Evolutionary conservation across 257 asterid genomes (phyloP).

Genomic region (Solanum medicagineum): DNA sequence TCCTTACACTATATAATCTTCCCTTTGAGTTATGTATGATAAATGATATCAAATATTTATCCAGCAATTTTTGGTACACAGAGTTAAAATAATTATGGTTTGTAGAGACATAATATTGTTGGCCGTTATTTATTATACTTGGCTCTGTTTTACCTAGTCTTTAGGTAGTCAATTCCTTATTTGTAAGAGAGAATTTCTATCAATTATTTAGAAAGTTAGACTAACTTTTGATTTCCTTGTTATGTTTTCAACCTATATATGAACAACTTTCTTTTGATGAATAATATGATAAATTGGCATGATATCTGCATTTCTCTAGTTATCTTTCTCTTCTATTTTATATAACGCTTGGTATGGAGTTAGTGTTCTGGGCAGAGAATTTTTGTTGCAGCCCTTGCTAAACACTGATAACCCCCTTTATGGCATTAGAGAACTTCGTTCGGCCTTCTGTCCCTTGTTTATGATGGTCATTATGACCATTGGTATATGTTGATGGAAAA

Average conservation of each 20-base stretch:
- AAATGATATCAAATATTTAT: too few relatives aligned
- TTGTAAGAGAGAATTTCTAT: not conserved
- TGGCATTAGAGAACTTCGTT: not conserved
- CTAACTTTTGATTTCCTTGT: not conserved
- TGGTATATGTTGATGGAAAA: not conserved
- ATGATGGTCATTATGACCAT: not conserved
- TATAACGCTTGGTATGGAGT: not conserved
- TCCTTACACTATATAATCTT: too few relatives aligned
- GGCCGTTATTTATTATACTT: not conserved
- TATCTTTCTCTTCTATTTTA: too few relatives aligned
- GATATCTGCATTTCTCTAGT: too few relatives aligned
- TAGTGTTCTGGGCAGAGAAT: not conserved
- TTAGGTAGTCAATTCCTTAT: not conserved
- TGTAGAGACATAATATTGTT: too few relatives aligned
- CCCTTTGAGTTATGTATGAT: too few relatives aligned
- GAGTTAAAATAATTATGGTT: too few relatives aligned
- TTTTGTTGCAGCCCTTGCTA: not conserved
- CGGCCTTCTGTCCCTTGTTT: not conserved
- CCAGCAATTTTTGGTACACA: too few relatives aligned
- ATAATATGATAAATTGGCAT: too few relatives aligned
- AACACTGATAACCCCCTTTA: not conserved
- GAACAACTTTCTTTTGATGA: too few relatives aligned
- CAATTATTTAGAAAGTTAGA: not conserved
- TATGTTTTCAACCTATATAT: too few relatives aligned
- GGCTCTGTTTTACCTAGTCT: not conserved